Evolutionary conservation across 2,329 filamentous ascomycete genomes (phyloP).

Genomic region (Trichoderma pleuroti): DNA sequence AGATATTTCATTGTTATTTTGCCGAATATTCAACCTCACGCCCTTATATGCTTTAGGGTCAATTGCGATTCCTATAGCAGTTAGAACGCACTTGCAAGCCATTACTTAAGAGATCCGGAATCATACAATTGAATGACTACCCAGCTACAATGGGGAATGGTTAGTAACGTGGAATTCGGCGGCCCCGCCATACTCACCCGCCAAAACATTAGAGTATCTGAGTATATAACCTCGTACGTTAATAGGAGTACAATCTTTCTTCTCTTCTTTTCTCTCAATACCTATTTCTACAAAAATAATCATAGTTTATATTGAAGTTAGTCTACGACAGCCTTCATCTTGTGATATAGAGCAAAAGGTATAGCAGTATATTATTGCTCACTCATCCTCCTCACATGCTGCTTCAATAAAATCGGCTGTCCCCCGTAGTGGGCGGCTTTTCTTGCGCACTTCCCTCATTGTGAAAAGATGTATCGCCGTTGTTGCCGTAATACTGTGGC

Average conservation of each 20-base stretch:
- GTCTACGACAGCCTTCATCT: not conserved
- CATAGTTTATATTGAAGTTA: not conserved
- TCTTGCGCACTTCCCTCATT: not conserved
- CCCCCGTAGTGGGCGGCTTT: not conserved
- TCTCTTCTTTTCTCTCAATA: not conserved
- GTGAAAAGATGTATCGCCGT: not conserved
- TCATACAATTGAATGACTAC: not conserved
- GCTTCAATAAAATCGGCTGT: not conserved
- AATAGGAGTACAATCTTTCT: not conserved
- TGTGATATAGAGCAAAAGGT: not conserved
- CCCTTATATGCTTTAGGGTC: not conserved
- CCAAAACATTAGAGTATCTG: not conserved
- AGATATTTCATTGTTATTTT: not conserved
- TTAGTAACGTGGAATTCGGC: not conserved
- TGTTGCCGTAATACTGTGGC: not conserved
- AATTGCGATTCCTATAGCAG: not conserved
- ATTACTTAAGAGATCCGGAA: not conserved
- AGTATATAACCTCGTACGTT: not conserved
- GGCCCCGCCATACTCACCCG: not conserved
- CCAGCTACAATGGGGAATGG: not conserved
- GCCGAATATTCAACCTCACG: not conserved
- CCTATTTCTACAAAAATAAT: not conserved
- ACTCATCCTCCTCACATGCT: not conserved
- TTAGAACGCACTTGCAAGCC: not conserved
- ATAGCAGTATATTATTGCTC: not conserved